Conservation (phyloP, 139 green algal species). For the Chlorella sorokiniana region DNA sequence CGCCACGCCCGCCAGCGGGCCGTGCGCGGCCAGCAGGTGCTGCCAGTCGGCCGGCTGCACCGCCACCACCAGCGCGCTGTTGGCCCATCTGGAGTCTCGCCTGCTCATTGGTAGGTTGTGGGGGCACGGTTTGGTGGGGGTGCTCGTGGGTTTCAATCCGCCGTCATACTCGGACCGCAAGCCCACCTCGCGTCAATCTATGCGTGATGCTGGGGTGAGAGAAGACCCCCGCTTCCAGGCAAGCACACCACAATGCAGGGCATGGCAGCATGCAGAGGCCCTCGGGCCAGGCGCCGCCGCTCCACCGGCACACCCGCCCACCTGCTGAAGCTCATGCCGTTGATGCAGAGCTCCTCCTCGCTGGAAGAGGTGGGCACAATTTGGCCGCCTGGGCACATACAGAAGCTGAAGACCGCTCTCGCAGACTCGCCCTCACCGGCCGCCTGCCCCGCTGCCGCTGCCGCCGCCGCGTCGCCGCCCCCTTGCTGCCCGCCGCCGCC, state of each 20-base stretch:
- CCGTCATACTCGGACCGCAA: no score
- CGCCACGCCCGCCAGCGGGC: constrained; percentile 67
- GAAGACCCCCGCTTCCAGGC: no score
- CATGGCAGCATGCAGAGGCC: no score
- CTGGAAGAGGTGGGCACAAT: constrained; percentile 78
- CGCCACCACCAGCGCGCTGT: constrained; percentile 75
- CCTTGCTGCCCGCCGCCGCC: neutral
- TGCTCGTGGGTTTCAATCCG: no score
- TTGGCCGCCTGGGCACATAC: constrained; percentile 85
- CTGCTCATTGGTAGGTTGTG: no score
- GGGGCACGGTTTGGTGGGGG: no score
- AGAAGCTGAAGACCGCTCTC: constrained; percentile 83
- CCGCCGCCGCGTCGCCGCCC: neutral
- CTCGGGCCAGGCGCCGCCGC: constrained; percentile 1
- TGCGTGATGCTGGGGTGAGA: no score
- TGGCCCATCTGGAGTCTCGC: constrained; percentile 70
- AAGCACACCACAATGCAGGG: no score
- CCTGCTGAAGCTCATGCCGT: constrained; percentile 86
- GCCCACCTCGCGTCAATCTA: no score
- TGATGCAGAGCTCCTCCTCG: constrained; percentile 81
- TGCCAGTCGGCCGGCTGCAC: constrained; percentile 69
- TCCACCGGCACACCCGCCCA: neutral
- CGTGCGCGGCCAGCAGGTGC: constrained; percentile 52
- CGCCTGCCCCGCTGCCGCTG: neutral
- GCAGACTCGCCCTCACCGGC: neutral